Evolutionary conservation across 1,284 basidiomycete species (phyloP), one percentile per base, ranked within the genome.

Genomic region (Heterobasidion parviporum): DNA sequence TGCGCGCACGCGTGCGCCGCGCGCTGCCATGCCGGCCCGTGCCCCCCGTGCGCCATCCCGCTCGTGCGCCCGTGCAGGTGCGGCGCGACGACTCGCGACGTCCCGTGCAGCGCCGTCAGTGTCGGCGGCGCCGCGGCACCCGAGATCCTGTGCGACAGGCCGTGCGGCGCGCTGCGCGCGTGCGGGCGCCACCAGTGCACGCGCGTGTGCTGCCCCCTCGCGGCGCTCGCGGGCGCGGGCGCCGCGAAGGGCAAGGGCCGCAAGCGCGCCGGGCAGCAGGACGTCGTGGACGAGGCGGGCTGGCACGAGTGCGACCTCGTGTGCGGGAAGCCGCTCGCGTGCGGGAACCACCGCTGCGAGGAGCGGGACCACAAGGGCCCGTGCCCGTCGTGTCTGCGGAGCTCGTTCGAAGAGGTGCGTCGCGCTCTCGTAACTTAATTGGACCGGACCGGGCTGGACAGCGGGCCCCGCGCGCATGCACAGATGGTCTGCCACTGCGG

Each of bases 121-220:
- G 58, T 66, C 51, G 67, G 62, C 54, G 62, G 64, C 38, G 67
- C 73, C 58, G 67, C 72, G 54, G 55, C 63, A 8, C 18, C 18
- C 18, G 88, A 91, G 55, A 79, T 94, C 52, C 69, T 88, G 0
- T 97, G 94, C 66, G 85, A 92, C 54, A 78, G 82, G 33, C 80
- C 85, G 1, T 97, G 94, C 67, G 72, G 74, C 32, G 87, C 85
- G 0, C 72, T 92, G 9, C 81, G 90, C 36, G 76, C 79, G 44
- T 95, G 92, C 65, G 92, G 92, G 0, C 74, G 83, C 38, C 94
- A 97, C 66, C 84, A 87, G 61, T 97, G 94, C 65, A 77, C 79
- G 16, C 79, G 93, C 2, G 59, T 86, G 8, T 97, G 94, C 66
- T 97, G 94, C 65, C 94, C 94, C 0, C 76, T 96, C 0, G 86